phyloP scores from a whole-genome alignment of 495 filamentous ascomycete genomes.

The Aspergillus ellipticus region DNA sequence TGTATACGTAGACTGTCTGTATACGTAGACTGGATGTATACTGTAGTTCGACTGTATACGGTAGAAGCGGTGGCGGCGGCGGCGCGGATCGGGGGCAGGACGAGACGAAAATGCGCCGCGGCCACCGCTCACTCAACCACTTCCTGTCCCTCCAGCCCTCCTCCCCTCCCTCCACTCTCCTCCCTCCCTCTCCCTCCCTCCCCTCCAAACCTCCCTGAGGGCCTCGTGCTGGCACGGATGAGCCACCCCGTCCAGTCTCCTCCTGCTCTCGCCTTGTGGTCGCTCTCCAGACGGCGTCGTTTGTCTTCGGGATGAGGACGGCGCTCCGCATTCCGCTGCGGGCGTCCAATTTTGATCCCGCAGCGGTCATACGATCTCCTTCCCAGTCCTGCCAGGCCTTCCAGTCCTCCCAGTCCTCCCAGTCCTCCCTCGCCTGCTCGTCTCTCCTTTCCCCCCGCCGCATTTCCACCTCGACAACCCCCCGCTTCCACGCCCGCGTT shows the following conservation, averaged over 20 bases:
- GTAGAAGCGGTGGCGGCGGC: neutral
- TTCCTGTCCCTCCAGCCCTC: neutral
- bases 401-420: neutral
- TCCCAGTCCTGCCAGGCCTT: constrained; percentile 1
- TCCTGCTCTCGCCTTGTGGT: constrained; percentile 10
- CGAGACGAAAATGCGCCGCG: constrained; percentile 1
- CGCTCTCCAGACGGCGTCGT: constrained; percentile 17
- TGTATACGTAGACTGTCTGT: no score
- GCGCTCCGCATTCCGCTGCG: constrained; percentile 37
- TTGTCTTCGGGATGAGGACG: constrained; percentile 37
- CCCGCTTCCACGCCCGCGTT: neutral
- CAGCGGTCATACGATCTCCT: constrained; percentile 25
- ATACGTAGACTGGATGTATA: no score
- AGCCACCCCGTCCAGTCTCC: neutral
- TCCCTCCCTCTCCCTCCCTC: neutral
- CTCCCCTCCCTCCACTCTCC: neutral
- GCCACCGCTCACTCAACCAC: neutral
- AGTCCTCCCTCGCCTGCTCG: neutral
- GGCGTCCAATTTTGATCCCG: constrained; percentile 33
- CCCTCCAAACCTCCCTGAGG: neutral
- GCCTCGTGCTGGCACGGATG: constrained; percentile 10
- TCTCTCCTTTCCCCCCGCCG: constrained; percentile 2
- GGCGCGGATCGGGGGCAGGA: neutral
- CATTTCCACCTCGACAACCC: neutral
- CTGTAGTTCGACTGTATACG: neutral